phyloP scores from a whole-genome alignment of 148 eudicot species.

The Chenopodium album region DNA sequence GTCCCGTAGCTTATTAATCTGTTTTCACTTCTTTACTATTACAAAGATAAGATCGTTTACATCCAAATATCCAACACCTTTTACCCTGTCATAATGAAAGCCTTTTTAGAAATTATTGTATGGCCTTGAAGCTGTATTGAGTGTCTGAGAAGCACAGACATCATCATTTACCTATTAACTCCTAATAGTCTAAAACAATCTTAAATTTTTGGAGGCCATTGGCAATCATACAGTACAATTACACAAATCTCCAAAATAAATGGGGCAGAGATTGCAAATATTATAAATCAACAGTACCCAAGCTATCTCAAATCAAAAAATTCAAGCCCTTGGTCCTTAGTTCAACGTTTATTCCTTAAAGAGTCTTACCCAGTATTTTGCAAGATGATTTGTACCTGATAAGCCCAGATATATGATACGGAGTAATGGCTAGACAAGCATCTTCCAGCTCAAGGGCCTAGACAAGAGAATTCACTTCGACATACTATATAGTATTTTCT shows the following conservation, averaged over 20 bases:
- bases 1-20: too few species aligned
- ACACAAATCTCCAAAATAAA: neutral
- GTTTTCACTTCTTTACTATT: too few species aligned
- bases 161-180: neutral
- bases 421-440: neutral
- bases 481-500: neutral
- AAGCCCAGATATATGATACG: neutral
- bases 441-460: neutral
- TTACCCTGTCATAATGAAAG: too few species aligned
- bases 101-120: too few species aligned
- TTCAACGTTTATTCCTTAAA: neutral
- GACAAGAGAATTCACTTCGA: neutral
- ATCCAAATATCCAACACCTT: neutral
- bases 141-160: neutral
- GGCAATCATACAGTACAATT: neutral
- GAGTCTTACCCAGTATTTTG: neutral
- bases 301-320: neutral
- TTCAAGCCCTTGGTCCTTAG: neutral
- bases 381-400: neutral
- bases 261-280: neutral
- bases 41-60: too few species aligned
- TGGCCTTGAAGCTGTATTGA: too few species aligned
- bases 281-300: neutral
- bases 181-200: neutral
- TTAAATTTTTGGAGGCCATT: neutral